phyloP scores from a whole-genome alignment of 768 basidiomycete species.

The Hydnomerulius pinastri region DNA sequence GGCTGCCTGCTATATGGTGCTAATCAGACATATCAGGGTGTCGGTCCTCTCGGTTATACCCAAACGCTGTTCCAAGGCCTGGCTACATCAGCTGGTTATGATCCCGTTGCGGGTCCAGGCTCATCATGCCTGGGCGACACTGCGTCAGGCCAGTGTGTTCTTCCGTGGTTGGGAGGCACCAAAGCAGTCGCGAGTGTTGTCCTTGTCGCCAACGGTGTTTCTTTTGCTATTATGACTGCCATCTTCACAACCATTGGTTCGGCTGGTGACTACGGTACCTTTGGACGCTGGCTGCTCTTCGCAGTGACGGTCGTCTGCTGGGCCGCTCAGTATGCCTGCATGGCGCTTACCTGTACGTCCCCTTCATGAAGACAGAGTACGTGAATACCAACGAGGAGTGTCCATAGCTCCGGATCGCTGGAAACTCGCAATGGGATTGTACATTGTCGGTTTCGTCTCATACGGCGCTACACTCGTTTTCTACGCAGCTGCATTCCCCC shows the following conservation, averaged over 20 bases:
- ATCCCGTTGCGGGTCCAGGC: constrained; percentile 68
- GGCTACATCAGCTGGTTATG: constrained; percentile 71
- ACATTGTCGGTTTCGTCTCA: constrained; percentile 76
- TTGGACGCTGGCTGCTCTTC: constrained; percentile 80
- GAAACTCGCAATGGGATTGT: constrained; percentile 76
- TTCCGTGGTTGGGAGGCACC: constrained; percentile 75
- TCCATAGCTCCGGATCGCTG: constrained; percentile 64
- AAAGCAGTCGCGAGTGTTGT: constrained; percentile 77
- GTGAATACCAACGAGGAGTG: background rate
- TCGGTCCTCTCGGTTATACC: constrained; percentile 67
- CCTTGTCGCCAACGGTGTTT: constrained; percentile 73
- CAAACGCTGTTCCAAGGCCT: constrained; percentile 76
- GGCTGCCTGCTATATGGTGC: background rate
- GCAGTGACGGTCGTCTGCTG: constrained; percentile 73
- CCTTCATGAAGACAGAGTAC: background rate
- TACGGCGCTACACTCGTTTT: constrained; percentile 85
- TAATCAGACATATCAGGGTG: constrained; percentile 46
- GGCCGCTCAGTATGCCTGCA: constrained; percentile 77
- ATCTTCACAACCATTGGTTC: constrained; percentile 79
- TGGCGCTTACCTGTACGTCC: constrained; percentile 66
- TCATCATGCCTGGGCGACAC: constrained; percentile 60
- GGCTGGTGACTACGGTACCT: constrained; percentile 40
- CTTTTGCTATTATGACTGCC: constrained; percentile 78
- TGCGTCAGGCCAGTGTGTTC: constrained; percentile 72
- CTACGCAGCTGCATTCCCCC: constrained; percentile 76